Evolutionary conservation across 306 rosid genomes (phyloP), one percentile per base, ranked within the genome.

Genomic region (Nissolia schottii): DNA sequence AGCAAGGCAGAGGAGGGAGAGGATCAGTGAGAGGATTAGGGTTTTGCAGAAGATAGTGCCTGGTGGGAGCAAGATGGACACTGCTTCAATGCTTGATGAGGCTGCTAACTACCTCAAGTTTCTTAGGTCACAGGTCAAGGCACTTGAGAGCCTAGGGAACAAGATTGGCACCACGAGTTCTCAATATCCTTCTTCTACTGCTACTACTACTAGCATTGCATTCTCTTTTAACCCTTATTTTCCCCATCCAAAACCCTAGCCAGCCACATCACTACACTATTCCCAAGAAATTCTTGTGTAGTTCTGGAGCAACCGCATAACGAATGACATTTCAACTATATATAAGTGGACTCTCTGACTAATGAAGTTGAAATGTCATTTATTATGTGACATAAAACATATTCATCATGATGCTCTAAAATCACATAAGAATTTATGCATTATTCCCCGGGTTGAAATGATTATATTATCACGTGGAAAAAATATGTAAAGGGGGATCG

Each of bases 51-150:
- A 78, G 87, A 56, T 95, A 77, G 97, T 95, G 51, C 99, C 99
- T 29, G 99, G 99, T 73, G 99, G 99, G 61, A 88, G 77, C 90
- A 95, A 91, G 83, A 91, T 95, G 99, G 99, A 95, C 71, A 95
- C 99, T 43, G 99, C 99, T 31, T 95, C 99, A 41, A 91, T 95
- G 99, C 99, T 95, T 54, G 99, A 95, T 70, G 99, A 95, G 78
- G 99, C 99, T 69, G 97, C 99, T 22, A 95, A 88, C 53, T 95
- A 95, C 75, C 96, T 95, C 71, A 95, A 89, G 87, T 95, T 95
- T 64, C 86, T 95, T 37, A 86, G 87, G 54, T 84, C 99, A 28
- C 99, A 95, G 56, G 91, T 95, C 31, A 91, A 89, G 66, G 93
- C 88, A 43, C 55, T 95, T 16, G 99, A 95, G 35, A 82, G 53